Evolutionary conservation across 208 protist genomes (phyloP), one percentile per base, ranked within the genome.

Genomic region (Wallacemonas sp.): DNA sequence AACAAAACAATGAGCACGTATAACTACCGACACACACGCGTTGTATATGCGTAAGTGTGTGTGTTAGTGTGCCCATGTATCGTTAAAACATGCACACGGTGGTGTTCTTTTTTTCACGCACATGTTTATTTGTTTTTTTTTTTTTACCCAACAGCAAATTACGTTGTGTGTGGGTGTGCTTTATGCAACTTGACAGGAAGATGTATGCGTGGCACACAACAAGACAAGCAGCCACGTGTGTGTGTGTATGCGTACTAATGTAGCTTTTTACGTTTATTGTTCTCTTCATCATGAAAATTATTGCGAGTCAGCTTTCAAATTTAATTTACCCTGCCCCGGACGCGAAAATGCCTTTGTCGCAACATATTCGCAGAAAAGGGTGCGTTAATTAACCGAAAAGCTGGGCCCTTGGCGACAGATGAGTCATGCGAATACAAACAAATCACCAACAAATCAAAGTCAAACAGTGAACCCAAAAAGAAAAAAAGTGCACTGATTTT

Each of bases 401-500:
- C 14, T 7, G 14, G 10, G 14, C 14, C 36, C 7, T 14, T 7
- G 10, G 36, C 36, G 14, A 41, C 7, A 41, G 36, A 41, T 16
- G 36, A 41, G 10, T 7, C 14, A 14, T 14, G 36, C 14, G 14
- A 41, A 16, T 14, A 41, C 36, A 41, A 7, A 14, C 36, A 41
- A 41, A 14, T 14, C 36, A 41, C 10, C 7, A 41, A 41, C 10
- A 41, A 41, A 41, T 14, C 10, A 14, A 41, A 14, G 36, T 14
- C 36, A 41, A 41, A 41, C 38, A 28, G 41, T 23, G 25, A 55
- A 12, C 8, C 11, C 20, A 32, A 55, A 32, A 32, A 70, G 67
- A 57, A 63, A 42, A 67, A 76, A 67, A 48, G 18, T 70, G 11
- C 22, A 65, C 29, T 26, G 29, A 5, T 20, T 59, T 39, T 41